Percentiles rank a stretch among this genome's conserved stretches.
phyloP scores from a whole-genome alignment of 345 rosid genomes.

The Gossypium anomalum region DNA sequence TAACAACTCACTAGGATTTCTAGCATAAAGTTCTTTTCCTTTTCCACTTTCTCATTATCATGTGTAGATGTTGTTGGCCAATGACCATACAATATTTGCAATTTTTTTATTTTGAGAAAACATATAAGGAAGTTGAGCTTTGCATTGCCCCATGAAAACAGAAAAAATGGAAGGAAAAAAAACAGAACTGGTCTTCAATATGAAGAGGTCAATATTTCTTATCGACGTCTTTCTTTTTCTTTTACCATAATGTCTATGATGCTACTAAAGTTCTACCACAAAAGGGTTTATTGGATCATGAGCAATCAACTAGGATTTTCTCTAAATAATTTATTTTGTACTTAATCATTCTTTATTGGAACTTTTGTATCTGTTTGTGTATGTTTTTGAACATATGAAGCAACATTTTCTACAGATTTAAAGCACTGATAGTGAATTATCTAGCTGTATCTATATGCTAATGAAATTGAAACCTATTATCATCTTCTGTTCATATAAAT shows the following conservation, averaged over 20 bases:
- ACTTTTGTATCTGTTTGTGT: background rate
- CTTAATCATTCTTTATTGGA: background rate
- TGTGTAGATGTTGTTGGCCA: background rate
- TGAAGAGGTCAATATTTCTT: background rate
- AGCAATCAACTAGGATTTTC: background rate
- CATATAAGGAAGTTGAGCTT: background rate
- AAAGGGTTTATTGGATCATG: conserved; percentile 1
- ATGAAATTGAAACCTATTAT: background rate
- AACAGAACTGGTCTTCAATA: background rate
- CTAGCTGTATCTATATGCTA: background rate
- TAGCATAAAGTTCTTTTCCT: background rate
- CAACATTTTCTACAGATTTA: background rate
- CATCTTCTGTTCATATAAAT: background rate
- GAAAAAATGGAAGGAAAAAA: background rate
- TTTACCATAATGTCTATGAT: background rate
- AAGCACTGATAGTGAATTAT: background rate
- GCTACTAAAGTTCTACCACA: background rate
- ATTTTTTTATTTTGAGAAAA: background rate
- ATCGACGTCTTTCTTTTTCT: background rate
- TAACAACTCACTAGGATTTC: background rate
- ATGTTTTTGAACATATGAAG: background rate
- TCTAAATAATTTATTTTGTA: background rate
- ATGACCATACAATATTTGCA: conserved; percentile 2
- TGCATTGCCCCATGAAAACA: background rate
- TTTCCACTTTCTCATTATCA: background rate